Evolutionary conservation across 768 basidiomycete genomes (phyloP).

Genomic region (Lentinula sp.): DNA sequence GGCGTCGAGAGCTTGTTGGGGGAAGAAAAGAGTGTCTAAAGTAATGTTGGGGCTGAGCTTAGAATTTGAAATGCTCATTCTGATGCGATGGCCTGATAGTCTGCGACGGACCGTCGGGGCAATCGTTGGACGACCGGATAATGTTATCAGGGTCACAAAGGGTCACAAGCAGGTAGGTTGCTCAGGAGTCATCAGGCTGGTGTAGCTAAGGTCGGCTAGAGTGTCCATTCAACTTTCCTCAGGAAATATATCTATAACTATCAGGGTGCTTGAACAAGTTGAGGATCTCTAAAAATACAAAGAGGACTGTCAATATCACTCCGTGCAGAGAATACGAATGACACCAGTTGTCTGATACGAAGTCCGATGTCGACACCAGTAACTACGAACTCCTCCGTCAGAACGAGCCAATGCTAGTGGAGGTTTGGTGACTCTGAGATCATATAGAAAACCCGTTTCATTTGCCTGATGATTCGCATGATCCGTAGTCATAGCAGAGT

Average conservation of each 20-base stretch:
- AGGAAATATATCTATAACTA: no score
- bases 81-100: not conserved
- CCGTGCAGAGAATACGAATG: no score
- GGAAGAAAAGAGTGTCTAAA: not conserved
- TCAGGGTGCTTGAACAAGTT: no score
- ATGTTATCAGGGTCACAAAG: no score
- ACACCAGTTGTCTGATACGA: constrained; percentile 13
- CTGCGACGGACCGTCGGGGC: not conserved
- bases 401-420: constrained; percentile 20
- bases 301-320: no score
- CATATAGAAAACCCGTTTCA: not conserved
- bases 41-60: not conserved
- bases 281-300: no score
- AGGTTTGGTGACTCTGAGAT: constrained; percentile 6
- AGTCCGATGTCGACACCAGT: not conserved
- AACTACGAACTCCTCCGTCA: constrained; percentile 6
- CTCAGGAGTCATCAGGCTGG: no score
- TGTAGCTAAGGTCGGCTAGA: no score
- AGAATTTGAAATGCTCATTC: not conserved
- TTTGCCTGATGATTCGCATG: constrained; percentile 14
- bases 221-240: no score
- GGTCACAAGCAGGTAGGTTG: no score
- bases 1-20: not conserved
- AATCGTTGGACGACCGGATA: not conserved
- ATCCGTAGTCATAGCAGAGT: constrained; percentile 14